Base-by-base conservation (phyloP, 2,329 filamentous ascomycete genomes). In the Trichoderma endophyticum region DNA sequence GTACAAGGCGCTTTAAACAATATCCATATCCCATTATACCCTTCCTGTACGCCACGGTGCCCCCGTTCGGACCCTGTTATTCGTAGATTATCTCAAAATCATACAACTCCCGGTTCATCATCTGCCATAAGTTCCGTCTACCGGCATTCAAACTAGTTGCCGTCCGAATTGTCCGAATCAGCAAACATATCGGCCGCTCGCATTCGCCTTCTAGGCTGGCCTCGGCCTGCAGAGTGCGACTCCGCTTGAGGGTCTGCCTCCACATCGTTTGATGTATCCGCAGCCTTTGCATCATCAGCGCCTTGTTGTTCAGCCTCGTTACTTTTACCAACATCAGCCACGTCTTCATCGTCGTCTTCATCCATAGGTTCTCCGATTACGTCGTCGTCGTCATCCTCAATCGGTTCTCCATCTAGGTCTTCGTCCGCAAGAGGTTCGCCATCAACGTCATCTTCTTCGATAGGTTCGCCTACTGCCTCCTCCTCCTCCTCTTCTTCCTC, bases 141-240 rank as follows among this genome's bases (percentile, higher is more conserved):
- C 9, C 36, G 14, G 28, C 28, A 21, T 15, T n/a, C 26, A 48
- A 54, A 26, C 24, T 57, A 67, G 30, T 60, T 28, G 9, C 43
- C 56, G 36, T 71, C 69, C 26, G 68, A 71, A 57, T 73, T 15
- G 54, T 92, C 92, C 5, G 91, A 92, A 79, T 92, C 92, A 12
- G 92, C 93, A 87, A 96, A 97, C 93, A 96, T 95, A 78, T 96
- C 93, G 75, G 92, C 92, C 5, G 93, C 93, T 75, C 90, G 90
- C 81, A 93, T 91, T 73, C 92, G 87, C 78, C 88, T 91, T 76
- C 88, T 84, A 74, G 84, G 78, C 71, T 80, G 81, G 61, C 76
- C 77, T 70, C 74, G 72, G 51, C 74, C 75, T 51, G 71, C 67
- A 30, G 73, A 66, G 39, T 32, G 34, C 3, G 34, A 7, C 18